A percentile compares a stretch with the other conserved stretches of the same genome.
Evolutionary conservation across 2,329 filamentous ascomycete genomes (phyloP).

Genomic region (Monosporascus sp.): DNA sequence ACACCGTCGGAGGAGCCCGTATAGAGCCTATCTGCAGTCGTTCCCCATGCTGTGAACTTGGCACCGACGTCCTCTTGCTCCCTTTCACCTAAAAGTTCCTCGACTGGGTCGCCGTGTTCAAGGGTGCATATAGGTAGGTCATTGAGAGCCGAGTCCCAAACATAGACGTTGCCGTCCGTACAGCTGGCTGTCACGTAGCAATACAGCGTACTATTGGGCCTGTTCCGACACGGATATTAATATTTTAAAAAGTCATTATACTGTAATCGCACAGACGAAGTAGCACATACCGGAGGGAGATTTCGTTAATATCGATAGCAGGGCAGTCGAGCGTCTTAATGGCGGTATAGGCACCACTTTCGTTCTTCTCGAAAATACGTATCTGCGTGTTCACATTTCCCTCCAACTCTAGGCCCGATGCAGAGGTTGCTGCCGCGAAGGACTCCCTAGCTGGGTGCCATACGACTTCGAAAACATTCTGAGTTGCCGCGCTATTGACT

Average conservation of each 20-base stretch:
- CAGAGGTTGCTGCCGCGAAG: constrained; percentile 56
- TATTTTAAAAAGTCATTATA: too few relatives aligned
- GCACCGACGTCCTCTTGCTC: constrained; percentile 57
- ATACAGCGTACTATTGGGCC: constrained; percentile 45
- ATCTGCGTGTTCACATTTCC: constrained; percentile 50
- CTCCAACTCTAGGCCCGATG: constrained; percentile 38
- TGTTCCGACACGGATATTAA: constrained; percentile 10
- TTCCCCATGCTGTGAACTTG: constrained; percentile 60
- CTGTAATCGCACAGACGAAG: not conserved
- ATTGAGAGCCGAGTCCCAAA: constrained; percentile 57
- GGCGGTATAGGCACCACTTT: constrained; percentile 35
- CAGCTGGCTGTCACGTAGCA: constrained; percentile 57
- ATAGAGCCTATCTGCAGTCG: constrained; percentile 52
- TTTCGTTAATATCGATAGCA: constrained; percentile 58
- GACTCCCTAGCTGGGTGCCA: constrained; percentile 54
- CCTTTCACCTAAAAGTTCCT: constrained; percentile 37
- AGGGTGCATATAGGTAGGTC: constrained; percentile 53
- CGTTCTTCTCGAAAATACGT: constrained; percentile 43
- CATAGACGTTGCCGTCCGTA: constrained; percentile 57
- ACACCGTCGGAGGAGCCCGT: constrained; percentile 60
- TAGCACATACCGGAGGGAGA: constrained; percentile 46
- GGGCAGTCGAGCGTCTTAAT: constrained; percentile 54
- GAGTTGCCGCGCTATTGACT: constrained; percentile 46
- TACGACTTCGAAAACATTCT: constrained; percentile 60
- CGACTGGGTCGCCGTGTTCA: constrained; percentile 40